Evolutionary conservation across 2,329 filamentous ascomycete species (phyloP), one percentile per base, ranked within the genome.

Genomic region (Pseudocercospora macadamiae): DNA sequence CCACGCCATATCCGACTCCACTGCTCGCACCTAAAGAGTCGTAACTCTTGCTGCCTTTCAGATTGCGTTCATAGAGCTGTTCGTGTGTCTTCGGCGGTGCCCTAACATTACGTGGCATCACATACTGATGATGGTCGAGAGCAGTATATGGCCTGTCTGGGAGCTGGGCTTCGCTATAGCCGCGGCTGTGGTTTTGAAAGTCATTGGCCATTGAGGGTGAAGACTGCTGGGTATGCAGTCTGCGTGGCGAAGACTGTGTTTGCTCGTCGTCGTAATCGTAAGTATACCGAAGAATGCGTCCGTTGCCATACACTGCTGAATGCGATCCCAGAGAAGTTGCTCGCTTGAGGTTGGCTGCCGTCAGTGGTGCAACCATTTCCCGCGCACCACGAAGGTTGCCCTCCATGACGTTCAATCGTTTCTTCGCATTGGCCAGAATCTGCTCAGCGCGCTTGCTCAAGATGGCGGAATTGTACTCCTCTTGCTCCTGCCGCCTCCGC

Each of bases 351-450:
- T 75, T 75, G n/a, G 73, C 73, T 2, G 71, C 67, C 4, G 73
- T 75, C 64, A 75, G 60, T 3, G 73, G 72, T 12, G 68, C 64
- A n/a, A 72, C 69, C 14, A 74, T 61, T 49, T 73, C 72, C 67
- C 91, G 85, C 26, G 91, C 93, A 61, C 91, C 88, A 57, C 83
- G 88, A 18, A 97, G 80, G 67, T 97, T 97, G 34, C 89, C 91
- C 76, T 97, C 93, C 92, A 97, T 96, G 28, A 90, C 91, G 71
- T 90, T 95, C 61, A 97, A 80, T 67, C 92, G 84, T 73, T 87
- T 88, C 78, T 97, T 97, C 28, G 93, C 93, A 75, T 96, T 96
- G 56, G 92, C 91, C 55, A 97, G 81, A 71, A 97, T 97, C 70
- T 93, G 82, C 72, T 97, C 93, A 1, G 93, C 93, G 68, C 91